phyloP scores from a whole-genome alignment of 495 filamentous ascomycete species.

The Neurospora terricola region DNA sequence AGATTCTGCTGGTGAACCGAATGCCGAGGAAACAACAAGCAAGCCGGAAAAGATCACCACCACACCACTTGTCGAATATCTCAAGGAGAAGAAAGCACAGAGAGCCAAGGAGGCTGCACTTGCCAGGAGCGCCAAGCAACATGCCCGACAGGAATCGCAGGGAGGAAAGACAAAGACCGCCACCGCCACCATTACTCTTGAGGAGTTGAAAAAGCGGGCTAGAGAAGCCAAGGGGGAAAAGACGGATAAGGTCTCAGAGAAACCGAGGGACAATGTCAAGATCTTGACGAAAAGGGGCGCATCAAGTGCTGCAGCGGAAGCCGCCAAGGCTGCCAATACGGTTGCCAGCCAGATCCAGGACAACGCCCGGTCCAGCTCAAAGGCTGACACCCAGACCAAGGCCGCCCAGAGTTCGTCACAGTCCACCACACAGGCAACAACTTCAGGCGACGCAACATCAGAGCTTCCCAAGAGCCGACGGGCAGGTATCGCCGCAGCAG shows the following conservation, averaged over 20 bases:
- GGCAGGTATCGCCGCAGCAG: constrained; percentile 64
- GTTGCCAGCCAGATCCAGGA: constrained; percentile 26
- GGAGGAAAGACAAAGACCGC: constrained; percentile 40
- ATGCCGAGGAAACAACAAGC: constrained; percentile 32
- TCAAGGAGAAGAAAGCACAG: constrained; percentile 82
- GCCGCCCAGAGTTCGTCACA: background rate
- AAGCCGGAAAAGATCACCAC: constrained; percentile 60
- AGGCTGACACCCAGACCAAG: constrained; percentile 2
- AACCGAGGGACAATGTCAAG: constrained; percentile 66
- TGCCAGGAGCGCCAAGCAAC: constrained; percentile 36
- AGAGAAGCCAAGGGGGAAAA: constrained; percentile 40
- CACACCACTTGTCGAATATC: constrained; percentile 82
- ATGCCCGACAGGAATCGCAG: constrained; percentile 36
- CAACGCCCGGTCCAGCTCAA: constrained; percentile 3
- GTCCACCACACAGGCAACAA: background rate
- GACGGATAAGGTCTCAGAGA: constrained; percentile 52
- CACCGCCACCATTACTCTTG: constrained; percentile 37
- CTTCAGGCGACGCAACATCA: constrained; percentile 3
- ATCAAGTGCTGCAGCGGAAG: constrained; percentile 28
- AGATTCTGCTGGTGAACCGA: constrained; percentile 35
- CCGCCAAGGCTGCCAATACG: constrained; percentile 36
- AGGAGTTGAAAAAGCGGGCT: constrained; percentile 42
- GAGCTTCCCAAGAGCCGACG: constrained; percentile 41
- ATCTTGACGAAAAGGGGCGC: constrained; percentile 63
- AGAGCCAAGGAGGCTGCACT: constrained; percentile 62